Conservation (phyloP, 2,329 filamentous ascomycete genomes). For the Sclerotinia borealis region DNA sequence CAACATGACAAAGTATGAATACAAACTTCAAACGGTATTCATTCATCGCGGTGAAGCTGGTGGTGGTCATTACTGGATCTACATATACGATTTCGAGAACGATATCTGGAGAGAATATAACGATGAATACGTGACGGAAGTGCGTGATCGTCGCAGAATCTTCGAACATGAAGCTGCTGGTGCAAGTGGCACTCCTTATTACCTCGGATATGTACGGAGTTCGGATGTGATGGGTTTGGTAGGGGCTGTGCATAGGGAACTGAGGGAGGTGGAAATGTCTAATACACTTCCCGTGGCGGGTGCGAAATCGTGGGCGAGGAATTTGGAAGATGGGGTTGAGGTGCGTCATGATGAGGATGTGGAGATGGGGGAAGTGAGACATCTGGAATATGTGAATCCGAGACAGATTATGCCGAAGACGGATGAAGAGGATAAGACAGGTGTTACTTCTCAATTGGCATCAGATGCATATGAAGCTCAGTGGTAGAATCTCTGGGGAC, state of each 20-base stretch:
- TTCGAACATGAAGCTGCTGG: constrained; percentile 56
- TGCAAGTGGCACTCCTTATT: constrained; percentile 71
- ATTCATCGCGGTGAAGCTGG: constrained; percentile 71
- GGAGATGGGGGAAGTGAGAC: constrained; percentile 9
- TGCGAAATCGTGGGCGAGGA: constrained; percentile 5
- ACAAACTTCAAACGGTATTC: constrained; percentile 85
- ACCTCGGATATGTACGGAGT: constrained; percentile 75
- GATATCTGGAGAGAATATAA: constrained; percentile 91
- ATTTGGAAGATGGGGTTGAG: constrained; percentile 11
- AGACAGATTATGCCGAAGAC: constrained; percentile 24
- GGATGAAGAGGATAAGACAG: not conserved
- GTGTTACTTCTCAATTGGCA: not conserved
- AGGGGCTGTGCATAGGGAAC: constrained; percentile 47
- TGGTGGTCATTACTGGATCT: constrained; percentile 93
- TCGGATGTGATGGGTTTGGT: constrained; percentile 53
- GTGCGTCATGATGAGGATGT: constrained; percentile 13
- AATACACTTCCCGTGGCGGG: constrained; percentile 1
- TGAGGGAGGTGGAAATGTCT: constrained; percentile 19
- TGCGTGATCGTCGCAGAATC: constrained; percentile 58
- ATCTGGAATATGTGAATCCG: constrained; percentile 23
- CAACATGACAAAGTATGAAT: constrained; percentile 59
- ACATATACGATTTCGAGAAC: constrained; percentile 77
- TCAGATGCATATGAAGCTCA: constrained; percentile 16
- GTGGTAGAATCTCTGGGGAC: not conserved
- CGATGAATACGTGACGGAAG: constrained; percentile 71